These are phyloP conservation scores for Colletotrichum orchidophilum DNA, from an alignment of 2,329 filamentous ascomycete species.

Conservation along the genomic window DNA sequence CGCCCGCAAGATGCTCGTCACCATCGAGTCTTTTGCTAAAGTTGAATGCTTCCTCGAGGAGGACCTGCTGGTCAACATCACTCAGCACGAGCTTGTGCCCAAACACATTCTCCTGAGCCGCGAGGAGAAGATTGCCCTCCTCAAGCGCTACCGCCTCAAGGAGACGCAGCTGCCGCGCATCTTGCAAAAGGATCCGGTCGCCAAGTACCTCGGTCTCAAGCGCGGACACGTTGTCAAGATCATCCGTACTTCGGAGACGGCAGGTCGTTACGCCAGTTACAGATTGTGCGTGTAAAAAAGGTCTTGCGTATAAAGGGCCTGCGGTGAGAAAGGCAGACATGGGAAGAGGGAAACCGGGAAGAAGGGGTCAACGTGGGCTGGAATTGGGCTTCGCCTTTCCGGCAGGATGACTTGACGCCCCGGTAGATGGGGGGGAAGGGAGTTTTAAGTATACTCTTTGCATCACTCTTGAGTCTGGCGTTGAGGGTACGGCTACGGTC, in stretches of 20 bases:
- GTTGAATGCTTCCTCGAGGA: slow-evolving; percentile 97
- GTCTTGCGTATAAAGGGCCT: background rate
- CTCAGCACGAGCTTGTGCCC: slow-evolving; percentile 94
- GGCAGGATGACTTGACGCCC: slow-evolving; percentile 7
- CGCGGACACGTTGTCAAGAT: slow-evolving; percentile 98
- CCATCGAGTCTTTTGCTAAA: slow-evolving; percentile 77
- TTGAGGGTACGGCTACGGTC: slow-evolving; percentile 33
- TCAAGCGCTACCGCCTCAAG: slow-evolving; percentile 93
- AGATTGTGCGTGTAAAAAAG: slow-evolving; percentile 69
- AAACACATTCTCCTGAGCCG: slow-evolving; percentile 90
- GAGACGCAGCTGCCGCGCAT: slow-evolving; percentile 97
- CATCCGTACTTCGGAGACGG: slow-evolving; percentile 93
- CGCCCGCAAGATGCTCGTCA: slow-evolving; percentile 85
- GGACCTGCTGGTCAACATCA: slow-evolving; percentile 97
- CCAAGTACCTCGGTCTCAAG: slow-evolving; percentile 89
- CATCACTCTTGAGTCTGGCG: slow-evolving; percentile 33
- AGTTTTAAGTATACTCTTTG: slow-evolving; percentile 28
- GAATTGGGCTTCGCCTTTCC: background rate
- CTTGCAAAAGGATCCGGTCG: slow-evolving; percentile 89
- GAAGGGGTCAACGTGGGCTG: background rate
- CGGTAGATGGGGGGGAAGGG: slow-evolving; percentile 2
- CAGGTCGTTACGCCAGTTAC: slow-evolving; percentile 96
- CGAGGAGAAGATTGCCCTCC: slow-evolving; percentile 86
- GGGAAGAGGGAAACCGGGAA: background rate
- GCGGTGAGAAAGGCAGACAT: background rate